Base-by-base conservation (phyloP, 768 basidiomycete genomes). In the Aureoboletus auriporus region DNA sequence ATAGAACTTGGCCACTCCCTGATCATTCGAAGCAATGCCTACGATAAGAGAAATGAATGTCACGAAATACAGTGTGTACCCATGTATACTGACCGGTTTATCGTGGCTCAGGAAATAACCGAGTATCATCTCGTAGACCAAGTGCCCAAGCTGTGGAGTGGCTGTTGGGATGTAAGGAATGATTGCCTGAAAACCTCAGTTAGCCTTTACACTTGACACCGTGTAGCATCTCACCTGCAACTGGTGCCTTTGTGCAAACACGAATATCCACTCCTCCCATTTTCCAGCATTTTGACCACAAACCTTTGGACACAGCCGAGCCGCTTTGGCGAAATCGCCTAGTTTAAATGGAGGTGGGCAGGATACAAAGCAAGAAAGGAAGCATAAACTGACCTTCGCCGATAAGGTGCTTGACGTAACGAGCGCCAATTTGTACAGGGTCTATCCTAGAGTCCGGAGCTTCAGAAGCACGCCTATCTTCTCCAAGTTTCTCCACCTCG, bases 221-320 rank as follows among this genome's bases (percentile, higher is more conserved):
- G 17, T 20, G n/a, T 10, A 9, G 38, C 3, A 17, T 66, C 78
- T 20, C 51, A 90, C 93, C 67, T 88, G 82, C 13, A 97, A 70
- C 49, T 92, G 83, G 23, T 79, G 76, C 57, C 84, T 80, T 64
- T 92, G 82, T 1, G 87, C 88, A 62, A 95, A 98, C 12, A 80
- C 71, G 59, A 96, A 95, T 60, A 97, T 89, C 89, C 89, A 96
- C 57, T 87, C 82, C 62, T 97, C 94, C 96, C 96, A 99, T n/a
- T 79, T 76, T 59, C 83, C 84, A 10, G 76, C 68, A 57, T 95
- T 81, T 38, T 81, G 80, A 4, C 79, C 85, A 55, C 95, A 88
- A 7, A 97, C 91, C 63, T 89, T 93, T 0, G 91, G 85, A 56
- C 83, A 85, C 23, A 96, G 68, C 8, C 75, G 69, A 0, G 95